Evolutionary conservation across 2,329 filamentous ascomycete species (phyloP), one percentile per base, ranked within the genome.

Genomic region (Zelopaecilomyces penicillatus): DNA sequence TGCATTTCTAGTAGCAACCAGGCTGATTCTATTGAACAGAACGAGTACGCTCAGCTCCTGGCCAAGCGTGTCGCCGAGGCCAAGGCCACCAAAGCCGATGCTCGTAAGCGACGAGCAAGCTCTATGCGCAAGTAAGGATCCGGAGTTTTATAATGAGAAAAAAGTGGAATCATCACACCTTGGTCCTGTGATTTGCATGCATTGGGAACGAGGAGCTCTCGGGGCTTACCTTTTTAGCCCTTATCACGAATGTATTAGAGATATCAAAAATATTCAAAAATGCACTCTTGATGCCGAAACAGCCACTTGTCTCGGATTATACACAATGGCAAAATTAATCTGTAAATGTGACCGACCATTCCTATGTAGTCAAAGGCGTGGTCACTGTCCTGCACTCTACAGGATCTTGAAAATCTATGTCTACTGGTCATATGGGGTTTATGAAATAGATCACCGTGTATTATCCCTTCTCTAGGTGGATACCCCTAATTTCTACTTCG

Each of bases 31-130:
- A 5, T 19, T 10, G 11, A 32, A 42, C 61, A 97, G 91, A 90
- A 87, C 77, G 93, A 98, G 76, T 98, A 98, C 74, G 84, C 90
- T 62, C 83, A 91, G 74, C 74, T 97, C 71, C 82, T 98, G 54
- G 88, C 93, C 77, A 94, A 93, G 86, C 93, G 93, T 76, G 87
- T 97, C 65, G 78, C 82, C 67, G 93, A 98, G 79, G 86, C 89
- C 78, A 95, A 96, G 82, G 78, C 85, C 68, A 83, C 85, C 74
- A 91, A 93, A 79, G 83, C 83, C 62, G 91, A 97, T 76, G 76
- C 85, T 71, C 87, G 89, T 78, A 97, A 97, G 89, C 84, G 93
- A 70, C 83, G 93, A 69, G 91, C 91, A 63, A 94, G 87, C 70
- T 96, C 91, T 65, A 88, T 94, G 84, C 83, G 78, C 78, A 91